Evolutionary conservation across 2,329 filamentous ascomycete species (phyloP), one percentile per base, ranked within the genome.

Genomic region (Westerdykella sp.): DNA sequence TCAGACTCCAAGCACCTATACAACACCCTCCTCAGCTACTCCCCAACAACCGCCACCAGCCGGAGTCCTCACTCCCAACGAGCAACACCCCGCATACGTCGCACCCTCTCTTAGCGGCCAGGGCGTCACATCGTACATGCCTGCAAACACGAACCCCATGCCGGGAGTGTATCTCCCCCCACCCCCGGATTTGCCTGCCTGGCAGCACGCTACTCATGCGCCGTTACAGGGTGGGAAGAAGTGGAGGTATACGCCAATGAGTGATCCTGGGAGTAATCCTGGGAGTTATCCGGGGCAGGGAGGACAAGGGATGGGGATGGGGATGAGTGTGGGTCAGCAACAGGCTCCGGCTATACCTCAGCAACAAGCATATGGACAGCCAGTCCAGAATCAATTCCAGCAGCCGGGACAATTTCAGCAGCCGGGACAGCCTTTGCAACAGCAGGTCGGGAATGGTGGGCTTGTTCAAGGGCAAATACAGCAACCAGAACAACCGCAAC

Each of bases 151-250:
- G 5, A 65, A 66, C 25, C 62, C 57, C n/a, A 52, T 60, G 47
- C 57, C 63, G 5, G 62, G 63, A 15, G 57, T 62, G 7, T 66
- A 67, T 40, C 53, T 61, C 2, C 62, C 64, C 49, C 63, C 64
- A 5, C 61, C 64, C 9, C 63, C 64, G 25, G 62, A 63, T 47
- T 49, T 63, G 30, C 59, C 63, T 22, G 60, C 60, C 31, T 67
- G 63, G 65, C 58, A 65, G 35, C 65, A 66, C 36, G 53, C 56
- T n/a, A 57, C 62, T 31, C 61, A 65, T 49, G 59, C 61, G 10
- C 57, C 62, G 9, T 45, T 59, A n/a, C 62, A 65, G 32, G 51
- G 56, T 12, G 42, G 37, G n/a, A 60, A 59, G 47, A 63, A 58
- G 41, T 66, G 59, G 44, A 61, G 43, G 25, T 63, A 65, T 34